Conservation (phyloP, 768 basidiomycete genomes). For the Suillus paluster region DNA sequence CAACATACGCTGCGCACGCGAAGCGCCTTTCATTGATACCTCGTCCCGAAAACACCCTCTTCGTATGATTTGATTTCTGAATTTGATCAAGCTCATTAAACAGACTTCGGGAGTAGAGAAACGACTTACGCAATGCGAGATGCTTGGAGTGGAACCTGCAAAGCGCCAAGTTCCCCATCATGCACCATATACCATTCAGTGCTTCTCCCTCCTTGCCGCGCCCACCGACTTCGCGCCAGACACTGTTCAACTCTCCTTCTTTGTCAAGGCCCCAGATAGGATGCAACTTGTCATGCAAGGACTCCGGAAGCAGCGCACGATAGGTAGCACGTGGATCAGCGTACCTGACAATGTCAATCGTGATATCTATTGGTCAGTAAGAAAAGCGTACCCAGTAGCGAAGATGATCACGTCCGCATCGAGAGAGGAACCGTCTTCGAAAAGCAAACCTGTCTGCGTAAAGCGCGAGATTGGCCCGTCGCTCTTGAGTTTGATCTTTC, state of each 20-base stretch:
- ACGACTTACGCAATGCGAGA: constrained; percentile 61
- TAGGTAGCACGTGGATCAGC: constrained; percentile 22
- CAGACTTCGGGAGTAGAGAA: neutral
- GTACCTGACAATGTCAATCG: constrained; percentile 19
- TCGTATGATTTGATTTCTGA: constrained; percentile 75
- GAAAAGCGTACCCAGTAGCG: constrained; percentile 49
- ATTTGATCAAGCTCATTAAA: neutral
- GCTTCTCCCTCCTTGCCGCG: constrained; percentile 19
- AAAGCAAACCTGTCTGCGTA: constrained; percentile 43
- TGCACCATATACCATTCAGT: constrained; percentile 50
- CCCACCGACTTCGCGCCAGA: constrained; percentile 54
- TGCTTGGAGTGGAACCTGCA: constrained; percentile 73
- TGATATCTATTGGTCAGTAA: neutral
- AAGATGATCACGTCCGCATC: constrained; percentile 54
- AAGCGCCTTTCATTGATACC: constrained; percentile 20
- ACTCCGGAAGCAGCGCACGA: constrained; percentile 23
- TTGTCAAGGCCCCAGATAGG: constrained; percentile 35
- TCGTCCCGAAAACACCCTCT: constrained; percentile 45
- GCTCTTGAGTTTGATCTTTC: constrained; percentile 53
- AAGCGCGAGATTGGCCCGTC: constrained; percentile 46
- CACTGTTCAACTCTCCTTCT: constrained; percentile 33
- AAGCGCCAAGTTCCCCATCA: constrained; percentile 66
- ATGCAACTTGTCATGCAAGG: constrained; percentile 18
- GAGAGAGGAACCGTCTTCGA: constrained; percentile 46
- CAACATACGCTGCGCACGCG: neutral